Base-by-base conservation (phyloP, 805 yeast genomes). In the Sugiyamaella valdiviana region DNA sequence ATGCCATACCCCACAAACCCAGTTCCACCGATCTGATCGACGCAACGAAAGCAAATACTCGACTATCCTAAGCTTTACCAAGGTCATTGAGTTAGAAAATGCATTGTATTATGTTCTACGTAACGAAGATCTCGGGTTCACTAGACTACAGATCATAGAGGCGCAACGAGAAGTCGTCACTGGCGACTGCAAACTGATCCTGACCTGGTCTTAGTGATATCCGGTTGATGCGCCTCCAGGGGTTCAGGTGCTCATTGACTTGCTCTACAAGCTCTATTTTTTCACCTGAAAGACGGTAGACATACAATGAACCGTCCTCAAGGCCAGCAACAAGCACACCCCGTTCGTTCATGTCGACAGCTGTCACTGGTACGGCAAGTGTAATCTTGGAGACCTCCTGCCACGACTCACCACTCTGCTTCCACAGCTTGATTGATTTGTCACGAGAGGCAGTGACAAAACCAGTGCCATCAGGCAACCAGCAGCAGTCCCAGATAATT, bases 401-500 rank as follows among this genome's bases (percentile, higher is more conserved):
- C 39, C 72, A 74, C 3, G 45, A 49, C 1, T 60, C 65, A 3
- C 67, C 72, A 6, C 44, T 32, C 16, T 63, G 69, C 42, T 67
- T 67, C 96, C 96, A 90, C 15, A 82, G 68, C 60, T 85, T 86
- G 44, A 90, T 63, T 2, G 80, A 75, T 60, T 82, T 85, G 64
- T 93, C 99, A 64, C 99, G 78, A 2, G 95, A 83, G 0, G 83
- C 95, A 0, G 97, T 90, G 14, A 85, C 74, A 60, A 91, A 90
- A 10, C 53, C 55, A 20, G 36, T 22, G 32, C 41, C 44, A n/a
- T 59, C 51, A 3, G 89, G 87, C 0, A 82, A 70, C 96, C 97
- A 93, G 36, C 85, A 77, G 62, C 91, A 82, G 68, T 93, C 98
- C 99, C 99, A 95, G 39, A 93, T 79, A 58, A 93, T 91, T 65